phyloP scores from a whole-genome alignment of 805 yeast genomes.

The Hanseniaspora thailandica region DNA sequence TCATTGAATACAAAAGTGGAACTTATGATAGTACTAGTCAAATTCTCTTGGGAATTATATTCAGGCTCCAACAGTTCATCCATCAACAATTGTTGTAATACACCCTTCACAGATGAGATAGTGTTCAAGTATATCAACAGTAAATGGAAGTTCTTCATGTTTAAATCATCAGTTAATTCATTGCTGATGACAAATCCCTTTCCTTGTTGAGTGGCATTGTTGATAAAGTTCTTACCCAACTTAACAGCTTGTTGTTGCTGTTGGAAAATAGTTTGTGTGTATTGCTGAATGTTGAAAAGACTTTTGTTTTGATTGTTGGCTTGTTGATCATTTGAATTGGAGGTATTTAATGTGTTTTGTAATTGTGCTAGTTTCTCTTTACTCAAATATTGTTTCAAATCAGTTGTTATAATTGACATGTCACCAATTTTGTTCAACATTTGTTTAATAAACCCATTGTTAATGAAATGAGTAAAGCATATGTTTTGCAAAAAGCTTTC shows the following conservation, averaged over 20 bases:
- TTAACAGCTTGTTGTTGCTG: constrained; percentile 14
- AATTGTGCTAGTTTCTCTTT: neutral
- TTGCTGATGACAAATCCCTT: constrained; percentile 14
- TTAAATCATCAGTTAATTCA: constrained; percentile 16
- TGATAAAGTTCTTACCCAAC: constrained; percentile 5
- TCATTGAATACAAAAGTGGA: constrained; percentile 32
- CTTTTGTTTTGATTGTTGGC: neutral
- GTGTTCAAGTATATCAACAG: constrained; percentile 58
- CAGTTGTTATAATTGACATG: constrained; percentile 5
- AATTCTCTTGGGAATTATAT: neutral
- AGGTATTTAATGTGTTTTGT: neutral
- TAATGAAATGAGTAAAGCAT: constrained; percentile 4
- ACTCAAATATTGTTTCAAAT: constrained; percentile 6
- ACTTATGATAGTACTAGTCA: constrained; percentile 20
- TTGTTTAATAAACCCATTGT: constrained; percentile 31
- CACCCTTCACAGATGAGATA: constrained; percentile 48
- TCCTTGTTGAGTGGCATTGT: neutral
- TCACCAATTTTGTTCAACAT: constrained; percentile 39
- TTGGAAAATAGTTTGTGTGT: constrained; percentile 7
- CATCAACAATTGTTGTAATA: constrained; percentile 41
- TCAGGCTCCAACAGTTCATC: constrained; percentile 24
- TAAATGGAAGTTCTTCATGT: constrained; percentile 10
- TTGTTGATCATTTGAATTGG: neutral
- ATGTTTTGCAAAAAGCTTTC: constrained; percentile 22
- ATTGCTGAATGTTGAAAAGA: constrained; percentile 9